Evolutionary conservation across 2,329 filamentous ascomycete species (phyloP).

Genomic region (Calcarisporium arbuscula): DNA sequence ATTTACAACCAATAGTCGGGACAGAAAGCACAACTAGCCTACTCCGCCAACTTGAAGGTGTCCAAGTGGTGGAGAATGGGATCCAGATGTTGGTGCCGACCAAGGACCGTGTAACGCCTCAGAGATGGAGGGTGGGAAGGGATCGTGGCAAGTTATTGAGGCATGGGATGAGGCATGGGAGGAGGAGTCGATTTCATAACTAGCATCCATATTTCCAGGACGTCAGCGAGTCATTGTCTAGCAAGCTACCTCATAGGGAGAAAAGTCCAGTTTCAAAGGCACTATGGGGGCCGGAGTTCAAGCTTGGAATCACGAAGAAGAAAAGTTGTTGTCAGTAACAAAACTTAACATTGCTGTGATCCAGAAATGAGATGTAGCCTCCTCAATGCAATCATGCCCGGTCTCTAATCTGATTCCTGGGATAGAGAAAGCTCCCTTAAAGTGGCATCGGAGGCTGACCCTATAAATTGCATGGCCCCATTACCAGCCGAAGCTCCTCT

Average conservation of each 20-base stretch:
- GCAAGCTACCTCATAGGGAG: not conserved
- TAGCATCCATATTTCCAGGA: not conserved
- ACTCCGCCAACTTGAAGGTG: not conserved
- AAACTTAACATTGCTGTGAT: not conserved
- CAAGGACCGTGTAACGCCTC: constrained; percentile 14
- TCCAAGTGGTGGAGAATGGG: not conserved
- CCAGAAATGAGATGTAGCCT: too few relatives aligned
- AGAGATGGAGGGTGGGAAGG: constrained; percentile 7
- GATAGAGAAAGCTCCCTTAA: not conserved
- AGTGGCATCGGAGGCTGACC: not conserved
- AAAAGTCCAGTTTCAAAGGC: not conserved
- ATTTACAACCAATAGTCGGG: too few relatives aligned
- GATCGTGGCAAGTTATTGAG: constrained; percentile 15
- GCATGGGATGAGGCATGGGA: constrained; percentile 14
- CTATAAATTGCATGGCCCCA: not conserved
- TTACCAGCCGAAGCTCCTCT: constrained; percentile 1
- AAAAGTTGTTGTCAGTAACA: not conserved
- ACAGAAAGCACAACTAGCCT: too few relatives aligned
- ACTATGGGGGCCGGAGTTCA: not conserved
- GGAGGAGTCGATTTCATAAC: constrained; percentile 7
- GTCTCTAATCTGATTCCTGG: not conserved
- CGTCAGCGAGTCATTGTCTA: not conserved
- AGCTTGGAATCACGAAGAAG: not conserved
- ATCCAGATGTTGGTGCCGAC: constrained; percentile 15
- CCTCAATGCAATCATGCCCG: not conserved